phyloP scores from a whole-genome alignment of 345 rosid species.

The Syzygium aqueum region DNA sequence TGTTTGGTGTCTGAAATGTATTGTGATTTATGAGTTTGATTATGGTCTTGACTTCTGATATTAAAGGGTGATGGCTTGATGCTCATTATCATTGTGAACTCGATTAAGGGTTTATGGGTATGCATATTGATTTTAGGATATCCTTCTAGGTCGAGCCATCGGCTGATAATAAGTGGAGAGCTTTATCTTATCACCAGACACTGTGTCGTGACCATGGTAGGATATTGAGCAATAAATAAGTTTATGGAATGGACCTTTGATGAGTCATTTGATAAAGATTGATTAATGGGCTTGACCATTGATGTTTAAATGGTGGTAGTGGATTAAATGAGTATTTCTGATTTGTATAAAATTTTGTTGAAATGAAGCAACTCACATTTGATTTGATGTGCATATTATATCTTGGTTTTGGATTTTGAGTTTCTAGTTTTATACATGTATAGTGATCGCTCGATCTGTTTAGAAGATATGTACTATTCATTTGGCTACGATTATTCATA shows the following conservation, averaged over 20 bases:
- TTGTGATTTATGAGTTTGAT: neutral
- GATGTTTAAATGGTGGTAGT: neutral
- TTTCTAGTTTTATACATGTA: neutral
- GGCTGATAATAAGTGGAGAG: neutral
- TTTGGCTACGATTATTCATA: no score
- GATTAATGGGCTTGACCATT: accelerated
- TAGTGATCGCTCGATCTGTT: no score
- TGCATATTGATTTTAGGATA: neutral
- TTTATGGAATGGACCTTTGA: neutral
- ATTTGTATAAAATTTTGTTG: neutral
- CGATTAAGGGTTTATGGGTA: neutral
- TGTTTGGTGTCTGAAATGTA: neutral
- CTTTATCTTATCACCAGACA: accelerated
- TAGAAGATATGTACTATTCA: no score
- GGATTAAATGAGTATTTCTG: neutral
- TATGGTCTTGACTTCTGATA: neutral
- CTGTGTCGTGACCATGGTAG: neutral
- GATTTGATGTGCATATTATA: neutral
- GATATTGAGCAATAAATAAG: neutral
- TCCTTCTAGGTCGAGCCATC: accelerated
- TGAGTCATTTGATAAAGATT: neutral
- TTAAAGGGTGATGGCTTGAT: neutral
- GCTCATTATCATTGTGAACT: neutral
- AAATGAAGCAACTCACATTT: neutral
- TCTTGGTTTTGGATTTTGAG: neutral